Base-by-base conservation (phyloP, 371 early-diverging fungal species). In the Mortierella polycephala region DNA sequence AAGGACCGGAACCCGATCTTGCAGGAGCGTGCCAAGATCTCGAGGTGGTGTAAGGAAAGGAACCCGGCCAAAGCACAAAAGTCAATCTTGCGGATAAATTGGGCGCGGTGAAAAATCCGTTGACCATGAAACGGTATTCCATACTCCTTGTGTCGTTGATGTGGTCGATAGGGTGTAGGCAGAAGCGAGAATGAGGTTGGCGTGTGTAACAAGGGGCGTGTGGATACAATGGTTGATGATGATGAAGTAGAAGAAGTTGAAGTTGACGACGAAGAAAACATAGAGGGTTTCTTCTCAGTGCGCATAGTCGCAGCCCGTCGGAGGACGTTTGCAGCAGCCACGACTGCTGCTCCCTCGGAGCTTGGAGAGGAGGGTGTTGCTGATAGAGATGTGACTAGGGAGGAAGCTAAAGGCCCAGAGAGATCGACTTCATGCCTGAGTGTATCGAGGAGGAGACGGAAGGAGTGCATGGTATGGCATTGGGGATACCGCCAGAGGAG, bases 111-210 rank as follows among this genome's bases (percentile, higher is more conserved):
- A 57, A 65, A 72, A 55, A 64, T 62, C 39, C 73, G 60, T 20
- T 72, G 61, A 39, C 73, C 72, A 40, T 79, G 79, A 12, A 79
- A 79, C 12, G 72, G 79, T 18, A 79, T 72, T 14, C 79, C 79
- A 14, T 79, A 79, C 49, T 72, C 79, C 42, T 62, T 64, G 13
- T 23, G 71, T 8, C 49, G 64, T 40, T 56, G 54, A 13, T 54
- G 20, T 5, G 76, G 67, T 14, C 64, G 76, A 23, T 63, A 64
- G 7, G 68, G 67, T 8, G 67, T 76, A 5, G 76, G 67, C 21
- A 76, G 30, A 20, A 6, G 54, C 9, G 51, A 51, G 51, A 9
- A 10, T 51, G 51, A 51, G 51, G 51, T 21, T 51, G 61, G 37
- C 1, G 51, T 61, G 51, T 61, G 61, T 50, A 50, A 50, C 14